phyloP scores from a whole-genome alignment of 768 basidiomycete genomes.

The Hydnomerulius pinastri region DNA sequence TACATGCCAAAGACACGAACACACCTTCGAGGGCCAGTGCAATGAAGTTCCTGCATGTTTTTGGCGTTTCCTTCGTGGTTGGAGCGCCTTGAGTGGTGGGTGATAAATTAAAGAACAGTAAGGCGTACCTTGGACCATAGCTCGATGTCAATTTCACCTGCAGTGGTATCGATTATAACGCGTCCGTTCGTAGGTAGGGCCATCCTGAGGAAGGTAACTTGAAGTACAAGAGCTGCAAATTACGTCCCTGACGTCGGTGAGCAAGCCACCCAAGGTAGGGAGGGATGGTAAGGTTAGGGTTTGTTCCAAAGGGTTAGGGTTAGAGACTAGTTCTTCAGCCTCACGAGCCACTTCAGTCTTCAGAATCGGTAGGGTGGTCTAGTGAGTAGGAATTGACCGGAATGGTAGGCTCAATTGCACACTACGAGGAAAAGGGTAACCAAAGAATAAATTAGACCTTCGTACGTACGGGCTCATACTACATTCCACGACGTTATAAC shows the following conservation, averaged over 20 bases:
- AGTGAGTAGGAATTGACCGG: no score
- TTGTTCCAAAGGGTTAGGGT: no score
- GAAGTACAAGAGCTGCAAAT: neutral
- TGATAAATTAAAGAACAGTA: neutral
- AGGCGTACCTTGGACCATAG: slow-evolving; percentile 81
- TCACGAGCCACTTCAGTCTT: no score
- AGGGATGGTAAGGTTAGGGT: neutral
- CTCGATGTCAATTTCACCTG: slow-evolving; percentile 86
- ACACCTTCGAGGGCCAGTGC: slow-evolving; percentile 87
- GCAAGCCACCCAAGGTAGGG: no score
- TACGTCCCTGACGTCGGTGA: no score
- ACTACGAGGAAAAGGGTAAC: neutral
- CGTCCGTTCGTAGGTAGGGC: slow-evolving; percentile 84
- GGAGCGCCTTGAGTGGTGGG: no score
- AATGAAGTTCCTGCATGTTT: slow-evolving; percentile 90
- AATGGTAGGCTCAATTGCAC: no score
- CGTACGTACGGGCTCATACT: neutral
- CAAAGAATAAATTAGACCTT: neutral
- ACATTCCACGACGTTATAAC: neutral
- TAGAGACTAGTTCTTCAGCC: no score
- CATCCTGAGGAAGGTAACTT: slow-evolving; percentile 53
- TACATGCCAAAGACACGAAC: slow-evolving; percentile 28
- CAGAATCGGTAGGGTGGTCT: no score
- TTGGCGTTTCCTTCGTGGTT: slow-evolving; percentile 98
- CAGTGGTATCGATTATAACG: slow-evolving; percentile 87